phyloP scores from a whole-genome alignment of 192 early-diverging fungal genomes.

The Backusella australiensis region DNA sequence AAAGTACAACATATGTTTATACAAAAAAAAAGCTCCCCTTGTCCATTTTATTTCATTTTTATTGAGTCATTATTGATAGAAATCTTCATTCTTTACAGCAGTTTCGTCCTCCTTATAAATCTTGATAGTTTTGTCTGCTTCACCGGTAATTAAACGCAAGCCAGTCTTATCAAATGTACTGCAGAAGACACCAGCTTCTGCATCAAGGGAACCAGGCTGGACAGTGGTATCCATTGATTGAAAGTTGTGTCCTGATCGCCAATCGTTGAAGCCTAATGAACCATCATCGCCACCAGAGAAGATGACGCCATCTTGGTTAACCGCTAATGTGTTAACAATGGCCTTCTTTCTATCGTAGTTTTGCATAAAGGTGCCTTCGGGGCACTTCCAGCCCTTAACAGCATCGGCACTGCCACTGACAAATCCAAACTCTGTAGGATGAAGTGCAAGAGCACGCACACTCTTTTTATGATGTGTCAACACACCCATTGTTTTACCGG shows the following conservation, averaged over 20 bases:
- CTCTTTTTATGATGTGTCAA: constrained; percentile 99
- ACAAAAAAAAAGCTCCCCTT: neutral
- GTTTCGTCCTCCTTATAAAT: constrained; percentile 91
- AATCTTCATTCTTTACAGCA: constrained; percentile 49
- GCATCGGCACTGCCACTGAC: constrained; percentile 85
- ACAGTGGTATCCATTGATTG: constrained; percentile 83
- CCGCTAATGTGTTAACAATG: constrained; percentile 88
- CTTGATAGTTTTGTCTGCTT: constrained; percentile 99
- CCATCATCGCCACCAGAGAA: constrained; percentile 98
- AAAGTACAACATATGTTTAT: neutral
- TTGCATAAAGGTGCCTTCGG: constrained; percentile 92
- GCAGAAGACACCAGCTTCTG: constrained; percentile 94
- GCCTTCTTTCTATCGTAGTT: constrained; percentile 85
- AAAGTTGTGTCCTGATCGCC: constrained; percentile 94
- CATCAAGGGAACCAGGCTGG: constrained; percentile 95
- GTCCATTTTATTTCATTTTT: neutral
- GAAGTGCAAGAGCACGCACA: constrained; percentile 88
- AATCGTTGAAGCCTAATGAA: constrained; percentile 96
- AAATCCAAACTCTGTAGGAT: constrained; percentile 94
- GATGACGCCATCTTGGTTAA: constrained; percentile 91
- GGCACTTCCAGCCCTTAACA: constrained; percentile 98
- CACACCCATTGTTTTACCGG: constrained; percentile 90
- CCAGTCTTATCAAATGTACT: constrained; percentile 96
- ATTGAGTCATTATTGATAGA: constrained; percentile 21
- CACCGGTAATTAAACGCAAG: constrained; percentile 93